Base-by-base conservation (phyloP, 192 early-diverging fungal genomes). In the Mortierella antarctica region DNA sequence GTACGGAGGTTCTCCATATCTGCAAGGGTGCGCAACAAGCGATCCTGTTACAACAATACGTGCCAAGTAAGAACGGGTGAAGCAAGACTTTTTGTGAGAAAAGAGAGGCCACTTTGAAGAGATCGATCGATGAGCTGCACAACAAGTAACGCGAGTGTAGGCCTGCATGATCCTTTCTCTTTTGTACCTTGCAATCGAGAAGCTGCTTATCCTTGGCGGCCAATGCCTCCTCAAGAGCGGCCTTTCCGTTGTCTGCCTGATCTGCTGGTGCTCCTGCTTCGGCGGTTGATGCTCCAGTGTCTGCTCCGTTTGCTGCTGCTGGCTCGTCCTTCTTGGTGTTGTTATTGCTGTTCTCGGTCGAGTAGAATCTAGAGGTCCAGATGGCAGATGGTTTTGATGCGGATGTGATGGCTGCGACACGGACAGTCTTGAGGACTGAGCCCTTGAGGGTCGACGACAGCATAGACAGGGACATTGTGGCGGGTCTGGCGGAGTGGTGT, bases 1-100 rank as follows among this genome's bases (percentile, higher is more conserved):
- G 90, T 90, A 45, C 97, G 94, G 39, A 99, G 82, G 87, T 99
- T 99, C 85, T 99, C 98, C 77, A 92, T 90, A 56, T 99, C 98
- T 18, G 98, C 98, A 40, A 99, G 88, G 56, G 93, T 91, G 64
- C 97, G 93, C 70, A 96, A 86, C 82, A 99, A 96, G 23, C 88
- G 86, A 82, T 99, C 96, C 94, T 97, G 61, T 15, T 57, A 21
- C 17, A 62, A 67, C 48, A 53, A 58, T 31, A 73, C 1, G 31
- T 31, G 31, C 31, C 31, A 12, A 18, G 1, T n/a, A 65, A 49
- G 57, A 63, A 48, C 41, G 60, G 51, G 49, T 45, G 45, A 31
- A 31, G 48, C 44, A 14, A 48, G 48, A 21, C 10, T 39, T 31
- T 31, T 31, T 31, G 31, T 31, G 31, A 31, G 31, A n/a, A 45